phyloP scores from a whole-genome alignment of 208 protist genomes.

The Leishmania braziliensis region DNA sequence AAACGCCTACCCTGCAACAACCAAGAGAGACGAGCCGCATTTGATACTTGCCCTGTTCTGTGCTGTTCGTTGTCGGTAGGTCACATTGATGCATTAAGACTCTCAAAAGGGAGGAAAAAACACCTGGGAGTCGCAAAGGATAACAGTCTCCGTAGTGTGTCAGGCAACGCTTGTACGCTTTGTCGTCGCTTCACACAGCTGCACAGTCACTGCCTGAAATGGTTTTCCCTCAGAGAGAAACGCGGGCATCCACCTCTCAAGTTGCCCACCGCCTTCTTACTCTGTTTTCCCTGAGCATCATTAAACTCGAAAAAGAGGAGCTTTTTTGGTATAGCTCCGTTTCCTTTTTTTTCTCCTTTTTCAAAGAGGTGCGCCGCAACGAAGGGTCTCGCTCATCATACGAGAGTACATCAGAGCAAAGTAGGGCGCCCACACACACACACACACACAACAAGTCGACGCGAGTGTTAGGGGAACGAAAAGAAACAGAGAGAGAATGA shows the following conservation, averaged over 20 bases:
- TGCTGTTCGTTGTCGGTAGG: background rate
- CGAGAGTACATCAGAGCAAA: slow-evolving; percentile 4
- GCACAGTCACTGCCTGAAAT: background rate
- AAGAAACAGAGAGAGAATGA: background rate
- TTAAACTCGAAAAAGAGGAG: background rate
- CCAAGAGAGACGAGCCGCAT: background rate
- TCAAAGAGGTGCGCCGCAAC: slow-evolving; percentile 7
- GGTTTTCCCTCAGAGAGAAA: background rate
- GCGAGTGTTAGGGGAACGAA: background rate
- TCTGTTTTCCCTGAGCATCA: background rate
- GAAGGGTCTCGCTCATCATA: slow-evolving; percentile 4
- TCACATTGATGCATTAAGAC: too few species aligned
- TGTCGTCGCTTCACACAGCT: background rate
- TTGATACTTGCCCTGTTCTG: background rate
- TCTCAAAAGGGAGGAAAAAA: background rate
- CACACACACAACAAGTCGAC: background rate
- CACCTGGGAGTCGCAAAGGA: background rate
- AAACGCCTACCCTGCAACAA: background rate
- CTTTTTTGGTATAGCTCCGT: background rate
- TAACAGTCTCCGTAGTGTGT: background rate
- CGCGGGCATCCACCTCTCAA: background rate
- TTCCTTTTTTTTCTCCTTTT: background rate
- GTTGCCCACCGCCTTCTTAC: background rate
- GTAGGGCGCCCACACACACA: background rate
- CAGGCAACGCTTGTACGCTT: background rate